phyloP scores from a whole-genome alignment of 176 grass and related monocot genomes.

The Metroxylon sagu region DNA sequence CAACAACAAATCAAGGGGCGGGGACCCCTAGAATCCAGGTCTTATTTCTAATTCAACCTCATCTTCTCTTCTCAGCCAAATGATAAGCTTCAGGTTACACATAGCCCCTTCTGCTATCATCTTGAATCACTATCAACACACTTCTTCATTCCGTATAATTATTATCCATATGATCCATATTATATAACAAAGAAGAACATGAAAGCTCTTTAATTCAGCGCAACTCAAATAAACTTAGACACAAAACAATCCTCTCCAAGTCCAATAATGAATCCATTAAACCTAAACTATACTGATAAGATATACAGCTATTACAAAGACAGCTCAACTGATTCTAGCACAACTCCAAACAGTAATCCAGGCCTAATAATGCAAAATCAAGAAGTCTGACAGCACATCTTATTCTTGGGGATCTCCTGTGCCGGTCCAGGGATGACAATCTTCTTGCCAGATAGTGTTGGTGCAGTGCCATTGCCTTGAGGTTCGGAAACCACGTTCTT shows the following conservation, averaged over 20 bases:
- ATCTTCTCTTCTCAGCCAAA: no score
- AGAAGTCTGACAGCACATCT: slow-evolving; percentile 31
- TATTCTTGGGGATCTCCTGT: slow-evolving; percentile 58
- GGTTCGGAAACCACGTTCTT: slow-evolving; percentile 41
- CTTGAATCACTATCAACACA: no score
- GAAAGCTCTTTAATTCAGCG: no score
- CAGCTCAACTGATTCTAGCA: slow-evolving; percentile 2
- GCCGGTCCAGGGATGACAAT: slow-evolving; percentile 46
- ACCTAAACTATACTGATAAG: slow-evolving; percentile 8
- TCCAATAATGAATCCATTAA: neutral
- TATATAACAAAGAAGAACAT: no score
- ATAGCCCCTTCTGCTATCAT: no score
- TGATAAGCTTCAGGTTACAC: no score
- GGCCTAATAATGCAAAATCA: neutral
- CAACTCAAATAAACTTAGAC: neutral
- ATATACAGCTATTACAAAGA: slow-evolving; percentile 30
- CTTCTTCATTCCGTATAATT: no score
- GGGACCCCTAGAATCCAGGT: no score
- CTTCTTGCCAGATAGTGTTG: slow-evolving; percentile 41
- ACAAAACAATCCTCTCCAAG: neutral
- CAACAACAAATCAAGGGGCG: no score
- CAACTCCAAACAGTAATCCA: neutral
- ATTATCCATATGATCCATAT: no score
- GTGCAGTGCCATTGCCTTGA: slow-evolving; percentile 22
- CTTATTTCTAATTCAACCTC: no score